Base-by-base conservation (phyloP, 108 stramenopile genomes). In the Nitzschia sp. region DNA sequence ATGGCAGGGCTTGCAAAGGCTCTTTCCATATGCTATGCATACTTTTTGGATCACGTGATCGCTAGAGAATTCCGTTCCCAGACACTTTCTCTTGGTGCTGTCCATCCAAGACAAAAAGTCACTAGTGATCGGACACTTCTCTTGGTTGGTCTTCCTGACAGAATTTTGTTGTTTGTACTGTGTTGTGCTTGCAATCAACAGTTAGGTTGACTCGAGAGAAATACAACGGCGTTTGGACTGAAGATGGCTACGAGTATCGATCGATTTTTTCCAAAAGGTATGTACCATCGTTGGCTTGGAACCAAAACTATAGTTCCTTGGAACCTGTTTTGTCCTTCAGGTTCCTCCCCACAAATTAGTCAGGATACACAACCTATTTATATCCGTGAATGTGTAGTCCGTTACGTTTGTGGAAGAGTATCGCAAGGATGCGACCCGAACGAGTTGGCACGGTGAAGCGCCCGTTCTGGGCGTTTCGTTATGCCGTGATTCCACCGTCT, bases 401-500 rank as follows among this genome's bases (percentile, higher is more conserved):
- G 75, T 76, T 76, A 76, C 75, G 66, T 76, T 76, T 76, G 75
- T 76, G 75, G 75, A 42, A 76, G 42, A 76, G 75, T 76, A 69
- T 76, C 62, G 75, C 75, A 63, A 34, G 57, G n/a, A 43, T 17
- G 26, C 46, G 40, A 25, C 44, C 58, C 61, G 70, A 42, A 63
- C 3, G 10, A 12, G 12, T 38, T 12, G 67, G 67, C 56, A 12
- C 54, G 64, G 64, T n/a, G 64, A 17, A 24, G 41, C 48, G 41
- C 29, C 57, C 57, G 68, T 69, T 69, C 48, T 69, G 57, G 68
- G 57, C n/a, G 24, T 24, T 39, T 67, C 3, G 14, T 37, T 29
- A 39, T 1, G 44, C 20, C 48, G 52, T 55, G 11, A 17, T 69
- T 59, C 44, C 46, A 51, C 39, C 50, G 57, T 8, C 22, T 56